These are phyloP conservation scores for Cinnamomum micranthum DNA, from an alignment of 164 flowering plant species.

Conservation along the genomic window DNA sequence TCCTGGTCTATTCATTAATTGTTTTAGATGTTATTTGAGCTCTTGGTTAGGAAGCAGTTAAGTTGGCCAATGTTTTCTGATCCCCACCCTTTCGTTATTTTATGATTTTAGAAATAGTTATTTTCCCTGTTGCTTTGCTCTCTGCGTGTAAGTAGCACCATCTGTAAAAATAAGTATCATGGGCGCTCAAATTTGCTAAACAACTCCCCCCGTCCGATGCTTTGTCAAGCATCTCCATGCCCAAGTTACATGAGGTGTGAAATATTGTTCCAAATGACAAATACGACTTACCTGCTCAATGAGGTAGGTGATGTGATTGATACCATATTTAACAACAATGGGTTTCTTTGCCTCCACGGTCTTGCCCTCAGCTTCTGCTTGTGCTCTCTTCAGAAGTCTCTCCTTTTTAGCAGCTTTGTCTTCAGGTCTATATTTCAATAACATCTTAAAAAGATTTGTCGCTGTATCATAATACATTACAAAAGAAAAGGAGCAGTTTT, in stretches of 20 bases:
- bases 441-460: slow-evolving; percentile 29
- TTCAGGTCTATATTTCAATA: slow-evolving; percentile 24
- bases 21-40: too few relatives aligned
- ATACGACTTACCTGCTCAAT: slow-evolving; percentile 44
- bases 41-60: too few relatives aligned
- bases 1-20: too few relatives aligned
- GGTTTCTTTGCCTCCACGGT: slow-evolving; percentile 26
- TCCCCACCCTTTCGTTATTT: too few relatives aligned
- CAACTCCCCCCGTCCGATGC: too few relatives aligned
- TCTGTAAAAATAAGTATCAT: too few relatives aligned
- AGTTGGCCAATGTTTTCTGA: too few relatives aligned
- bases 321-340: slow-evolving; percentile 29
- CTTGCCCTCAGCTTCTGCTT: slow-evolving; percentile 29
- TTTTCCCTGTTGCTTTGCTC: too few relatives aligned
- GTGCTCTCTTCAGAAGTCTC: slow-evolving; percentile 29
- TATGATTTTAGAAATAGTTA: too few relatives aligned
- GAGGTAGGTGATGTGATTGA: slow-evolving; percentile 31
- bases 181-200: too few relatives aligned
- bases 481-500: too few relatives aligned
- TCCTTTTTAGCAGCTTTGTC: slow-evolving; percentile 35
- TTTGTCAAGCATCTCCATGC: not conserved
- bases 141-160: too few relatives aligned
- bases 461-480: slow-evolving; percentile 13
- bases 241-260: not conserved
- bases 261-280: not conserved